Base-by-base conservation (phyloP, 345 rosid species). In the Jatropha curcas region DNA sequence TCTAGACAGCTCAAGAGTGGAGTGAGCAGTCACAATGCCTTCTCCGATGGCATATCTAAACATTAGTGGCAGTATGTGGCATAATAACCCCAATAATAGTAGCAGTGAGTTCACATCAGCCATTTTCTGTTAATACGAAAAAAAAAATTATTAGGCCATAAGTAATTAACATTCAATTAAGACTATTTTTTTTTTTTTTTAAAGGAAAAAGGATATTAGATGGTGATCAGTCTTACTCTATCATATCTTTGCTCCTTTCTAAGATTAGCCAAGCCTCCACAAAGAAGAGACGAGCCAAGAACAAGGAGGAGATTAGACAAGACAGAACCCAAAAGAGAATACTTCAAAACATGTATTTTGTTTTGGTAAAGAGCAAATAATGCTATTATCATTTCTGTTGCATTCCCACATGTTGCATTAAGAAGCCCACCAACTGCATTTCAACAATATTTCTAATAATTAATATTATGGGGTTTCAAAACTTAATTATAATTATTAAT, bases 401-500 rank as follows among this genome's bases (percentile, higher is more conserved):
- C 98, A 78, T 94, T 94, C 5, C 98, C 98, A 65, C 98, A 94
- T 14, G 98, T 94, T 71, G 98, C 97, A 75, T 92, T 94, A 60
- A 94, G 81, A 16, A 94, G 85, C 50, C 98, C 98, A 57, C 98
- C 98, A 70, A 92, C 98, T 94, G 86, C 79, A 83, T 64, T 10
- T 51, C 45, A 52, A 51, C n/a, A n/a, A n/a, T n/a, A n/a, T n/a
- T n/a, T n/a, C n/a, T n/a, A n/a, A n/a, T n/a, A n/a, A n/a, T 37
- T 37, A 4, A 37, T 37, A 37, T 37, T 37, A 37, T 37, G 5
- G 7, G 7, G 4, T 37, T 37, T 37, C 41, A 7, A 41, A 41
- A 7, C 7, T 7, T 1, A 1, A 5, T 13, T 41, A 41, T 7
- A 41, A 41, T 41, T 9, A 41, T 41, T 13, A 5, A 7, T 41